A percentile compares a stretch with the other conserved stretches of the same genome.
These are phyloP conservation scores for Tardiomyces blankii DNA, from an alignment of 1,139 yeast genomes.

Conservation along the genomic window DNA sequence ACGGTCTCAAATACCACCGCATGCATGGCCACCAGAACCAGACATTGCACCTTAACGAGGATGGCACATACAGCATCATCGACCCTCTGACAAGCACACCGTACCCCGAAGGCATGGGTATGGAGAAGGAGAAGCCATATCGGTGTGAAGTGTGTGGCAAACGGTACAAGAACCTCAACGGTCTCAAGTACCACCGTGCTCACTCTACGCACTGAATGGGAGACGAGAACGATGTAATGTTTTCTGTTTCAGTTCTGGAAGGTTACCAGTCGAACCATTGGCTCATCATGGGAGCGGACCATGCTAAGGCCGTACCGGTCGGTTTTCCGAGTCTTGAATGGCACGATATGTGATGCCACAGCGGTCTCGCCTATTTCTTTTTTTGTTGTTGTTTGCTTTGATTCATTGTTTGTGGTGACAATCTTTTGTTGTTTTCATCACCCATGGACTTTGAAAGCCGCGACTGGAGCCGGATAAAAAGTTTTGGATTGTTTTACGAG, in stretches of 20 bases:
- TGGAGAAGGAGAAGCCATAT: conserved; percentile 97
- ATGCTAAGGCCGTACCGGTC: no score
- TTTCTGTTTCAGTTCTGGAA: neutral
- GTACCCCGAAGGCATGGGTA: conserved; percentile 77
- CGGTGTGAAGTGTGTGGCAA: conserved; percentile 98
- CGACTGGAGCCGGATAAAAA: neutral
- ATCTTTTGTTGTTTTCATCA: no score
- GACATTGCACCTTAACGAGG: conserved; percentile 79
- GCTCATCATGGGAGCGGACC: no score
- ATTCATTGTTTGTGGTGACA: neutral
- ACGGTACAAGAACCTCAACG: conserved; percentile 90
- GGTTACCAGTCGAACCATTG: neutral
- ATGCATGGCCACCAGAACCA: conserved; percentile 97
- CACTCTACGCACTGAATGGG: conserved; percentile 74
- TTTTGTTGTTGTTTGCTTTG: neutral
- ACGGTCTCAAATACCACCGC: conserved; percentile 91
- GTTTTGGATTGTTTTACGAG: neutral
- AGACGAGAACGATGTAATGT: neutral
- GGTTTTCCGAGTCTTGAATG: no score
- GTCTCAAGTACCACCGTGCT: conserved; percentile 93
- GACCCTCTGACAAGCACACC: conserved; percentile 91
- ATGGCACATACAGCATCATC: conserved; percentile 84
- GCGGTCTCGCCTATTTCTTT: no score
- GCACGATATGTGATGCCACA: no score
- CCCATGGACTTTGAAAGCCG: neutral